A percentile compares a stretch with the other conserved stretches of the same genome.
These are phyloP conservation scores for Gossypium thurberi DNA, from an alignment of 345 rosid genomes.

Conservation along the genomic window DNA sequence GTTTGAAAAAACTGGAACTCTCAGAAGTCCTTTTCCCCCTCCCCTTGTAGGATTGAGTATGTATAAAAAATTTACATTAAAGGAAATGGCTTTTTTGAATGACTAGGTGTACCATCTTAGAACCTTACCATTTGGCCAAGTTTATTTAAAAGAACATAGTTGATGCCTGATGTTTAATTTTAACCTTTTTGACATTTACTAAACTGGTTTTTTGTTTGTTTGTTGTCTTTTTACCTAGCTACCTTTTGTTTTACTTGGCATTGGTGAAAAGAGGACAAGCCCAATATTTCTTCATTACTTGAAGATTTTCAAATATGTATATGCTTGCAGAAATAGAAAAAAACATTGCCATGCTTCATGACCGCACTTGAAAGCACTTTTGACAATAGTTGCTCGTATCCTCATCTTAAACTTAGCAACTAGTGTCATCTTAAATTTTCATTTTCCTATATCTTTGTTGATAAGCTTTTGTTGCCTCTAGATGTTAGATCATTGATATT, in stretches of 20 bases:
- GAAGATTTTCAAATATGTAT: not conserved
- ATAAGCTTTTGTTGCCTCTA: not conserved
- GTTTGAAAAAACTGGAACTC: not conserved
- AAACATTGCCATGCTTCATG: not conserved
- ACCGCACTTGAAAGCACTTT: not conserved
- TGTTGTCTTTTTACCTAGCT: not conserved
- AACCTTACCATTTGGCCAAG: not conserved
- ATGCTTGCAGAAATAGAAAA: not conserved
- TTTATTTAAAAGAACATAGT: not conserved
- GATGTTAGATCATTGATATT: not conserved
- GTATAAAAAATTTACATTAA: not conserved
- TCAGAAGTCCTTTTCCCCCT: no score
- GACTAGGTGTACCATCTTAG: not conserved
- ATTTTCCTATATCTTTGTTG: not conserved
- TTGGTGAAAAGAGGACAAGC: not conserved
- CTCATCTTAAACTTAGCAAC: not conserved
- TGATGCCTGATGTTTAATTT: not conserved
- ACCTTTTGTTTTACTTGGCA: not conserved
- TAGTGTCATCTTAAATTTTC: not conserved
- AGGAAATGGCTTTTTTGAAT: not conserved
- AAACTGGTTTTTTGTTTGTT: not conserved
- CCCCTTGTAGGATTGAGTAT: not conserved
- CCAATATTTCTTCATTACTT: not conserved
- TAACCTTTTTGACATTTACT: not conserved
- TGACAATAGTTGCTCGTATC: not conserved